Percentiles rank a stretch among this genome's conserved stretches.
Conservation (phyloP, 345 rosid species). For the Trapa bicornis region DNA sequence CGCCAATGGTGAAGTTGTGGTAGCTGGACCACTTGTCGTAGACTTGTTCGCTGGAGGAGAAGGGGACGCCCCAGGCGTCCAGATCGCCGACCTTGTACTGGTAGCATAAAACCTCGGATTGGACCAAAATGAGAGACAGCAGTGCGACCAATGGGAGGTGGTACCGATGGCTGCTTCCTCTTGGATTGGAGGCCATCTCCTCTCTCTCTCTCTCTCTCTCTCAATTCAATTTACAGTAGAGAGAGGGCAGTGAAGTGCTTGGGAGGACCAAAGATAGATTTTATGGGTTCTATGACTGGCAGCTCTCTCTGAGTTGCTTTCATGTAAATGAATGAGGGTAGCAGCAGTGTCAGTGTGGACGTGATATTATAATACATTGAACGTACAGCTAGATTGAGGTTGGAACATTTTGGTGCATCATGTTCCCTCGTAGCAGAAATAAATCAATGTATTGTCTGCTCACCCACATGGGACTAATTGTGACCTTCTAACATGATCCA, state of each 20-base stretch:
- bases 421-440: not conserved
- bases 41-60: slow-evolving; percentile 39
- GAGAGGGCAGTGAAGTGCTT: not conserved
- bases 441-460: not conserved
- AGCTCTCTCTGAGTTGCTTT: not conserved
- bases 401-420: not conserved
- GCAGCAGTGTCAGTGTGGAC: too few relatives aligned
- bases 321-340: too few relatives aligned
- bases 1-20: slow-evolving; percentile 56
- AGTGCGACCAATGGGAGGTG: not conserved
- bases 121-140: slow-evolving; percentile 3
- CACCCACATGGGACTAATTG: not conserved
- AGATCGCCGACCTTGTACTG: slow-evolving; percentile 57
- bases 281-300: not conserved
- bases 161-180: not conserved
- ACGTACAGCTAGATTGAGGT: not conserved
- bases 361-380: not conserved
- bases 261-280: not conserved
- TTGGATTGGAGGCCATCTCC: not conserved
- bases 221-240: not conserved
- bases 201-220: slow-evolving; percentile 1
- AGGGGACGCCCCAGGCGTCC: slow-evolving; percentile 84
- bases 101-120: slow-evolving; percentile 1
- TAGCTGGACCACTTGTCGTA: slow-evolving; percentile 66
- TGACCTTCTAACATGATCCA: not conserved